Conservation (phyloP, 306 rosid genomes). For the Carpinus fangiana region DNA sequence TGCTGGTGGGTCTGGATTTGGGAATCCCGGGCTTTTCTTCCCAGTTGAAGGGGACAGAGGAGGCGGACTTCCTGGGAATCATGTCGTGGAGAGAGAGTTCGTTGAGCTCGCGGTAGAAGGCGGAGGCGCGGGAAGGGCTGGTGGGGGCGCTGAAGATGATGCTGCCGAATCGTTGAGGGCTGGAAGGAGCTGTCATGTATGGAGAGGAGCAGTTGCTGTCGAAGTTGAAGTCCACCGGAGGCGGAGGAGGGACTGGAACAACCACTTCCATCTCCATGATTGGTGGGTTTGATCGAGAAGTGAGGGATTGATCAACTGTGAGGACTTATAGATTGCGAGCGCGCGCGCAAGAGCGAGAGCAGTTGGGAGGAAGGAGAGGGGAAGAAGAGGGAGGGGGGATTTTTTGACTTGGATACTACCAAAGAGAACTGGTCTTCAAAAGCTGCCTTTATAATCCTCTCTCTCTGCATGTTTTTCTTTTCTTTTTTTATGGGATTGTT, state of each 20-base stretch:
- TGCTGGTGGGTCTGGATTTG: slow-evolving; percentile 25
- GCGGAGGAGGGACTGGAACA: slow-evolving; percentile 13
- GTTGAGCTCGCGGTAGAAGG: slow-evolving; percentile 36
- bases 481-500: background rate
- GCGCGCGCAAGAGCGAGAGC: background rate
- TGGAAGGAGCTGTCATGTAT: slow-evolving; percentile 87
- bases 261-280: slow-evolving; percentile 40
- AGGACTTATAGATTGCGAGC: slow-evolving; percentile 18
- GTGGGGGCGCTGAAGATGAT: slow-evolving; percentile 84
- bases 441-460: slow-evolving; percentile 35
- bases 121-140: slow-evolving; percentile 59
- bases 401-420: slow-evolving; percentile 28
- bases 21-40: slow-evolving; percentile 65
- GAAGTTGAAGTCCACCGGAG: slow-evolving; percentile 60
- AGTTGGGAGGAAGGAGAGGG: background rate
- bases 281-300: slow-evolving; percentile 21
- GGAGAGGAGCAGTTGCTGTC: slow-evolving; percentile 82
- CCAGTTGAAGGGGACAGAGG: slow-evolving; percentile 56
- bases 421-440: background rate
- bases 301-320: slow-evolving; percentile 28
- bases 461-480: slow-evolving; percentile 5
- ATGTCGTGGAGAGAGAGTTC: slow-evolving; percentile 5
- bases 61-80: slow-evolving; percentile 20
- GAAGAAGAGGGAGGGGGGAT: slow-evolving; percentile 21
- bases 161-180: slow-evolving; percentile 69